phyloP scores from a whole-genome alignment of 306 rosid genomes.

The Arachis stenosperma region DNA sequence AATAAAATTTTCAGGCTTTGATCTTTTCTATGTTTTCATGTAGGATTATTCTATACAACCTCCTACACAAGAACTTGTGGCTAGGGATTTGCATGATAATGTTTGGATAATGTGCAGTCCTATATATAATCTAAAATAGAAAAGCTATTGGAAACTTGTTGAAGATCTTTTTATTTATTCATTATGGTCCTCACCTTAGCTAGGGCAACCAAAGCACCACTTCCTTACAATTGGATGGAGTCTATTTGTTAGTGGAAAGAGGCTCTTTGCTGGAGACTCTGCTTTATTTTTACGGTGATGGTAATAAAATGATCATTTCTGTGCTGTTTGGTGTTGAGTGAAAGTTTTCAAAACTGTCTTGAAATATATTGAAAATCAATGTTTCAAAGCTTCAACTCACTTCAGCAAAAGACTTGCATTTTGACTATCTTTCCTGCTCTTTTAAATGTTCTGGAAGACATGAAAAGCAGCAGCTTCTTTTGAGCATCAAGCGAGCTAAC shows the following conservation, averaged over 20 bases:
- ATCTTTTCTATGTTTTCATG: slow-evolving; percentile 29
- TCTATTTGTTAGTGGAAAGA: slow-evolving; percentile 88
- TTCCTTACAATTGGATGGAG: slow-evolving; percentile 99
- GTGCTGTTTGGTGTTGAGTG: neutral
- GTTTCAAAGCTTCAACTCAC: slow-evolving; percentile 9
- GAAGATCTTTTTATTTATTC: slow-evolving; percentile 3
- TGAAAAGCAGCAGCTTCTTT: slow-evolving; percentile 93
- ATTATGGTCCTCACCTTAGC: slow-evolving; percentile 17
- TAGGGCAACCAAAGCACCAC: slow-evolving; percentile 98
- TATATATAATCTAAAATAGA: slow-evolving; percentile 6
- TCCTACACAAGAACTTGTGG: slow-evolving; percentile 94
- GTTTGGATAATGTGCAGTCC: slow-evolving; percentile 51
- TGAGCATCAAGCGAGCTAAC: slow-evolving; percentile 91
- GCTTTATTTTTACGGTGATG: slow-evolving; percentile 83
- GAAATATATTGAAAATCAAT: slow-evolving; percentile 1
- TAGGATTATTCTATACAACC: slow-evolving; percentile 92
- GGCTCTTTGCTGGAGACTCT: slow-evolving; percentile 92
- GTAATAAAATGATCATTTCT: slow-evolving; percentile 15
- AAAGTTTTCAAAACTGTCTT: slow-evolving; percentile 3
- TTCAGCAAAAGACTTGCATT: slow-evolving; percentile 3
- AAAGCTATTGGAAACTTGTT: slow-evolving; percentile 13
- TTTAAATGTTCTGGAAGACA: slow-evolving; percentile 58
- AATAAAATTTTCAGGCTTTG: slow-evolving; percentile 27
- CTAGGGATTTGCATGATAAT: slow-evolving; percentile 87
- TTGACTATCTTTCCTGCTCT: neutral